A percentile compares a stretch with the other conserved stretches of the same genome.
These are phyloP conservation scores for Colletotrichum sp. DNA, from an alignment of 2,329 filamentous ascomycete species.

Conservation along the genomic window DNA sequence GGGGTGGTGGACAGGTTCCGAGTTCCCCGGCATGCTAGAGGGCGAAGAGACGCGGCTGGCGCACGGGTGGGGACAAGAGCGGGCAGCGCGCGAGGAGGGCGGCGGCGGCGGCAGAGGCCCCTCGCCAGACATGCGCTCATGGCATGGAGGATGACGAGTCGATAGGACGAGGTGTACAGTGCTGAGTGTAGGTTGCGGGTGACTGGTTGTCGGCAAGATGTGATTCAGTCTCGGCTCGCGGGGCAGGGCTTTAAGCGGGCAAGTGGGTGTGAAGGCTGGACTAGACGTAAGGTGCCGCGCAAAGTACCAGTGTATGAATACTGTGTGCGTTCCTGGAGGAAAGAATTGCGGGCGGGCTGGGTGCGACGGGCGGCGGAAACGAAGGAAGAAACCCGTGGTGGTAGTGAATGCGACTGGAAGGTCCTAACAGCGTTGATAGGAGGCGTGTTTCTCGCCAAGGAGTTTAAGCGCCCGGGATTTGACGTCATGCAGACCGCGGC, in stretches of 20 bases:
- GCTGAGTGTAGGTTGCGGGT: not conserved
- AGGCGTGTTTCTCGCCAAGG: conserved; percentile 3
- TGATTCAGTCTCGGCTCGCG: not conserved
- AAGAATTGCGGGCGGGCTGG: not conserved
- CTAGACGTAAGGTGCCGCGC: not conserved
- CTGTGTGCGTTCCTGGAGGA: not conserved
- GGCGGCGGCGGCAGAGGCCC: not conserved
- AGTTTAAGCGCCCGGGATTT: conserved; percentile 20
- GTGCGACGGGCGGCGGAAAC: not conserved
- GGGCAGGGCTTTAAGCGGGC: not conserved
- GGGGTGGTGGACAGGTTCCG: conserved; percentile 4
- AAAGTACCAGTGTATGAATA: not conserved
- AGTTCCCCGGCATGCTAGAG: not conserved
- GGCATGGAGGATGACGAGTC: not conserved
- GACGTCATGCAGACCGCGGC: conserved; percentile 12
- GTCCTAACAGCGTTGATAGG: not conserved
- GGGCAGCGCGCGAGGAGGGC: not conserved
- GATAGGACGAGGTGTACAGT: not conserved
- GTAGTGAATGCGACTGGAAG: not conserved
- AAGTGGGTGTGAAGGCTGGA: not conserved
- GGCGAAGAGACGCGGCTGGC: conserved; percentile 18
- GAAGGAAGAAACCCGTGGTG: conserved; percentile 14
- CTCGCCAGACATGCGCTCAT: conserved; percentile 19
- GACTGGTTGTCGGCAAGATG: not conserved
- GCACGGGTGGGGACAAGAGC: not conserved